Base-by-base conservation (phyloP, 2,329 filamentous ascomycete genomes). In the Ramichloridium luteum region DNA sequence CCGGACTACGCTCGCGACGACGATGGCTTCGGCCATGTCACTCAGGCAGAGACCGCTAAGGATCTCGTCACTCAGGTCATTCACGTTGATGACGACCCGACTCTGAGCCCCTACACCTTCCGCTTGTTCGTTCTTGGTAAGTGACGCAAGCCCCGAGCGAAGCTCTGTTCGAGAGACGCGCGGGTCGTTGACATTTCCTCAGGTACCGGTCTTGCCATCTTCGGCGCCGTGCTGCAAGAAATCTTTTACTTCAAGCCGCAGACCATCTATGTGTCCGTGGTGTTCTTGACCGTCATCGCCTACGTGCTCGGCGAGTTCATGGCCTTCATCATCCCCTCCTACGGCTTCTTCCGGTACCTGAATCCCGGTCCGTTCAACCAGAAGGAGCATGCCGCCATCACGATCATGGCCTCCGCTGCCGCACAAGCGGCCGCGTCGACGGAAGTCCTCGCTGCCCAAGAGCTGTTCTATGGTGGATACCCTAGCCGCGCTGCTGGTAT, bases 201-300 rank as follows among this genome's bases (percentile, higher is more conserved):
- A 28, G 38, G 41, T 16, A 28, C 34, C 9, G 47, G 48, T 8
- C 36, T 50, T 8, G 38, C 44, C 14, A 46, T 49, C 27, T 50
- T 50, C 32, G 48, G 41, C 16, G 39, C 40, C 23, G 56, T 59
- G 4, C 48, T 67, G 4, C 53, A 55, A 22, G 56, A 57, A 18
- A 65, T 67, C 34, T 67, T 58, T 42, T 57, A 60, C 30, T 66
- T 66, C 52, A 65, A 65, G 41, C 62, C 64, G 2, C 63, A 65
- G 42, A 52, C 51, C 4, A 57, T 67, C 28, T 55, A 41, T 15
- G 57, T 67, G 6, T 61, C 58, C 2, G 47, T 54, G 11, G 58
- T 65, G 13, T 65, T 66, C 44, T 35, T 67, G 32, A 55, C 56
- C 3, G 57, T 67, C 16, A 52, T 66, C 10, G 54, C 52, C 18